A percentile compares a stretch with the other conserved stretches of the same genome.
Evolutionary conservation across 371 early-diverging fungal species (phyloP).

Genomic region (Rhizomucor miehei): DNA sequence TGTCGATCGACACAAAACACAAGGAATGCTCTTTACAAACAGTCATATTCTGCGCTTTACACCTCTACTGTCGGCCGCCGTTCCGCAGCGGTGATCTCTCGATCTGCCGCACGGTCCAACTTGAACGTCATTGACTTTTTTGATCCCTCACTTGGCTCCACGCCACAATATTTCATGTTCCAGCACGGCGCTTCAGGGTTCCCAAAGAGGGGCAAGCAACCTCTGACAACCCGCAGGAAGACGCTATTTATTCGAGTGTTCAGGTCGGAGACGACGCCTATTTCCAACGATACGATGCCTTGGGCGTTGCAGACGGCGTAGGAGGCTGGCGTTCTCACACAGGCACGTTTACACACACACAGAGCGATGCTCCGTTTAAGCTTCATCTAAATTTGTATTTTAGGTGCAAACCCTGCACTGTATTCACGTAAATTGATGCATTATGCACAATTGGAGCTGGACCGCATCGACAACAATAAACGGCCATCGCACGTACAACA

Average conservation of each 20-base stretch:
- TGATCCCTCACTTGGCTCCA: slow-evolving; percentile 32
- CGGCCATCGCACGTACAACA: slow-evolving; percentile 18
- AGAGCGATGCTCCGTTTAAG: background rate
- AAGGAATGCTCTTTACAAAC: too few relatives aligned
- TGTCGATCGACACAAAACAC: too few relatives aligned
- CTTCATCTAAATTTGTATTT: slow-evolving; percentile 1
- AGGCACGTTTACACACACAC: slow-evolving; percentile 18
- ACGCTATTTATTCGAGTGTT: slow-evolving; percentile 73
- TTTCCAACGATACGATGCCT: slow-evolving; percentile 71
- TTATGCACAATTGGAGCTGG: slow-evolving; percentile 74
- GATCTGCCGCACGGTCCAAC: slow-evolving; percentile 21
- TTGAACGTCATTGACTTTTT: slow-evolving; percentile 46
- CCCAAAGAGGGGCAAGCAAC: slow-evolving; percentile 58
- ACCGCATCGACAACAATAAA: slow-evolving; percentile 49
- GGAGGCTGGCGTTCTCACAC: slow-evolving; percentile 73
- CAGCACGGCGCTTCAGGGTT: slow-evolving; percentile 77
- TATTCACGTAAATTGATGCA: slow-evolving; percentile 90
- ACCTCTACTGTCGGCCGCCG: background rate
- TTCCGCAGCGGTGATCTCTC: slow-evolving; percentile 28
- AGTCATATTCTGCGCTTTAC: too few relatives aligned
- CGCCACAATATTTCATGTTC: slow-evolving; percentile 53
- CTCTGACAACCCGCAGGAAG: slow-evolving; percentile 52
- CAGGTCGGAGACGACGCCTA: slow-evolving; percentile 85
- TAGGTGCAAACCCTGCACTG: slow-evolving; percentile 81
- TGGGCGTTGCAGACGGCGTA: slow-evolving; percentile 86